Conservation (phyloP, 768 basidiomycete species). For the Cystofilobasidium bisporidii region DNA sequence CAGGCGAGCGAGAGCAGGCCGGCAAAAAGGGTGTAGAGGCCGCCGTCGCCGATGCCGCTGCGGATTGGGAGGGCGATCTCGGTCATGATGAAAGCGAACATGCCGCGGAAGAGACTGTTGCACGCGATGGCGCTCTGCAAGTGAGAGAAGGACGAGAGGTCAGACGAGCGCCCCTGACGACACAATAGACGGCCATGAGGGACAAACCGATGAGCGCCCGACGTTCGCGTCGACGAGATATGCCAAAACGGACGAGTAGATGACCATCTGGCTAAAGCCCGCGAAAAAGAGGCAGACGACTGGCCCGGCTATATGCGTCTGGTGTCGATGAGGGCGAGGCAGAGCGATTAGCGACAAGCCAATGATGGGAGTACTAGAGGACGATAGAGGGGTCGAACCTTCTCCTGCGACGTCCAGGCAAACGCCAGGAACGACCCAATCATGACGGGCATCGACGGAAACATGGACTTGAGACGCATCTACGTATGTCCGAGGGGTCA, state of each 20-base stretch:
- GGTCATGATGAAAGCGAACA: constrained; percentile 54
- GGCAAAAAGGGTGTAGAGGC: constrained; percentile 41
- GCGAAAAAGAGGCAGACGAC: constrained; percentile 62
- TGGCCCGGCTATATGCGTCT: constrained; percentile 56
- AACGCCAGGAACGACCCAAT: constrained; percentile 58
- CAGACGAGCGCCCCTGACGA: too few species aligned
- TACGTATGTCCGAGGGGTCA: background rate
- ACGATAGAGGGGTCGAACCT: background rate
- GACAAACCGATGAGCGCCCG: constrained; percentile 54
- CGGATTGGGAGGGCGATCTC: constrained; percentile 67
- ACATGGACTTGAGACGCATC: constrained; percentile 10
- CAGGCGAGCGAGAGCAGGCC: constrained; percentile 10
- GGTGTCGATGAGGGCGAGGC: constrained; percentile 32
- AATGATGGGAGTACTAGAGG: too few species aligned
- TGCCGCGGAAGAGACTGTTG: constrained; percentile 68
- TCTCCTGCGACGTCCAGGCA: constrained; percentile 61
- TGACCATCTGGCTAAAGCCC: constrained; percentile 61
- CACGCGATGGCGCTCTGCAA: constrained; percentile 51
- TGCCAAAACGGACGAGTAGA: constrained; percentile 54
- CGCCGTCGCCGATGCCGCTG: constrained; percentile 66
- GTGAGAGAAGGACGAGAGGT: background rate
- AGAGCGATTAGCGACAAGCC: background rate
- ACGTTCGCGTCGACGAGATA: constrained; percentile 80
- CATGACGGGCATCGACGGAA: constrained; percentile 48
- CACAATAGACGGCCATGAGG: too few species aligned